Evolutionary conservation across 306 rosid genomes (phyloP).

Genomic region (Dalbergia cultrata): DNA sequence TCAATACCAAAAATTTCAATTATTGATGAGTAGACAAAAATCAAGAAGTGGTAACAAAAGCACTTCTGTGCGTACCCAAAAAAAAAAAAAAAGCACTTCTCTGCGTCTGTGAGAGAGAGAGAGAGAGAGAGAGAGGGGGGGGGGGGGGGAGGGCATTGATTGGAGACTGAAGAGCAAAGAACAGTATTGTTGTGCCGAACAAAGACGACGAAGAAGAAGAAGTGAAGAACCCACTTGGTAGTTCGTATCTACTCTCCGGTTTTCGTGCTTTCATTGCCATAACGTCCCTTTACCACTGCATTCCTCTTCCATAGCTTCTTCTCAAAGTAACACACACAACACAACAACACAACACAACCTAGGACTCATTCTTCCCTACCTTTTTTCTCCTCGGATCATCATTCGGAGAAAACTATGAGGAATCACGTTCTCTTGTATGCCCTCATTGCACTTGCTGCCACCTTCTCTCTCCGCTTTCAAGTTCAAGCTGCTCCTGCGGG

Average conservation of each 20-base stretch:
- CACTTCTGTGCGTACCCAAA: no score
- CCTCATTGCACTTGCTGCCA: conserved; percentile 45
- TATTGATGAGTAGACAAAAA: no score
- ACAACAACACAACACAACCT: background rate
- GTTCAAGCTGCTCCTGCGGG: conserved; percentile 92
- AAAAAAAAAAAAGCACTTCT: background rate
- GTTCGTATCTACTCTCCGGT: conserved; percentile 3
- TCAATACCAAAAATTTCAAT: no score
- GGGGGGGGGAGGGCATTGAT: background rate
- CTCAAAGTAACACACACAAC: background rate
- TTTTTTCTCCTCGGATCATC: conserved; percentile 24
- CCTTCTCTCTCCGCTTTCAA: conserved; percentile 62
- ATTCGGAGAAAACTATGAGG: conserved; percentile 57
- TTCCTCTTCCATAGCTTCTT: conserved; percentile 26
- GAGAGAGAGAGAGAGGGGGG: background rate
- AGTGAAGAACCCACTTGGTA: conserved; percentile 36
- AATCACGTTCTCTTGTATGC: conserved; percentile 52
- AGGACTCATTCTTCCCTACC: background rate
- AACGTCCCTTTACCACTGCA: conserved; percentile 13
- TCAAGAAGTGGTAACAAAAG: no score
- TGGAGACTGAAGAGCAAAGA: background rate
- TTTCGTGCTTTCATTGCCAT: background rate
- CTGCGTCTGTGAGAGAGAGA: no score
- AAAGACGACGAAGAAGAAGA: conserved; percentile 12
- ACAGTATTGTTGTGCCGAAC: background rate